Evolutionary conservation across 2,329 filamentous ascomycete genomes (phyloP).

Genomic region (Colletotrichum truncatum): DNA sequence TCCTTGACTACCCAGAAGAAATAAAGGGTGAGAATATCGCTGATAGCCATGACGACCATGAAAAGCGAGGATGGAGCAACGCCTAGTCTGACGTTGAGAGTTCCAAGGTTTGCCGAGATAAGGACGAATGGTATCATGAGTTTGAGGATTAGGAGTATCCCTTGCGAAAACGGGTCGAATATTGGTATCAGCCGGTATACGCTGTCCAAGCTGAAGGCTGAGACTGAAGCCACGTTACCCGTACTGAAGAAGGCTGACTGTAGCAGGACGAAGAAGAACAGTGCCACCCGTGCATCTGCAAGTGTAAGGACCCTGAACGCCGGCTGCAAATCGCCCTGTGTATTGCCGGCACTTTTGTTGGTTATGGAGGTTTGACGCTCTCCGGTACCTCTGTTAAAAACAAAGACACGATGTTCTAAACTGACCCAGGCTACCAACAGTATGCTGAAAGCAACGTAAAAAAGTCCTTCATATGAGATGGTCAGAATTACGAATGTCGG

Average conservation of each 20-base stretch:
- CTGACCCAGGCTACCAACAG: constrained; percentile 89
- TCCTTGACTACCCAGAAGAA: constrained; percentile 99
- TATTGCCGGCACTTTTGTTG: background rate
- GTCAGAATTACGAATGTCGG: constrained; percentile 95
- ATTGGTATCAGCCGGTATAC: constrained; percentile 88
- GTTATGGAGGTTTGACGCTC: background rate
- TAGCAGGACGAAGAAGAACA: constrained; percentile 95
- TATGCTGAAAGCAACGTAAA: constrained; percentile 89
- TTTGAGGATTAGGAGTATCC: constrained; percentile 86
- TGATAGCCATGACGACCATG: constrained; percentile 92
- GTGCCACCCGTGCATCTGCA: constrained; percentile 84
- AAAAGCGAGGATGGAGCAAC: constrained; percentile 91
- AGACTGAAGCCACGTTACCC: constrained; percentile 93
- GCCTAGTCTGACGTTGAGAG: constrained; percentile 84
- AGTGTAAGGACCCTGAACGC: constrained; percentile 75
- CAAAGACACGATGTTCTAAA: constrained; percentile 79
- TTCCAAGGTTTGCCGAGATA: constrained; percentile 92
- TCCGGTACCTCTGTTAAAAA: background rate
- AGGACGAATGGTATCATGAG: constrained; percentile 92
- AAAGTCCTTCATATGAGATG: constrained; percentile 96
- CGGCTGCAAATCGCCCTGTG: background rate
- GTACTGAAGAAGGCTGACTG: constrained; percentile 98
- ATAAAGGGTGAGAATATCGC: constrained; percentile 89
- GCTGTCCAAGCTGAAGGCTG: constrained; percentile 91
- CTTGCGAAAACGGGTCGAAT: constrained; percentile 94